Percentiles rank a stretch among this genome's conserved stretches.
Evolutionary conservation across 129 eudicot genomes (phyloP).

Genomic region (Lonicera japonica): DNA sequence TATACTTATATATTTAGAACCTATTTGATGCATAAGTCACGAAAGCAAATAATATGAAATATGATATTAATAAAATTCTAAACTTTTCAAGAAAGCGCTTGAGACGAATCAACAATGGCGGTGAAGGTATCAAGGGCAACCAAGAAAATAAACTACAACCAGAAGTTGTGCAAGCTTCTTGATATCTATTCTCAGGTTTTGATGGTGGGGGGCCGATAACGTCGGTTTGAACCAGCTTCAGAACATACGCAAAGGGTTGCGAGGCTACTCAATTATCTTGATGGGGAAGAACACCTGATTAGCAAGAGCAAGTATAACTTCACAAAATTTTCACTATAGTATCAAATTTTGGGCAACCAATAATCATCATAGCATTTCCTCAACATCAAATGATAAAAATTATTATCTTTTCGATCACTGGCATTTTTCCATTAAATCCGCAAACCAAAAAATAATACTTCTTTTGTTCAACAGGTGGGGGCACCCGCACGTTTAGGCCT

Average conservation of each 20-base stretch:
- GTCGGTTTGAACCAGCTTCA: conserved; percentile 65
- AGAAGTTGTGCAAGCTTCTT: conserved; percentile 40
- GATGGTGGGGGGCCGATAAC: conserved; percentile 48
- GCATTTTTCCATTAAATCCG: too few relatives aligned
- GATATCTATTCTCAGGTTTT: conserved; percentile 45
- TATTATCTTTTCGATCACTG: too few relatives aligned
- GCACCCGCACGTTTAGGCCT: conserved; percentile 75
- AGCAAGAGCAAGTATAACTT: too few relatives aligned
- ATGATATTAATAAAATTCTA: too few relatives aligned
- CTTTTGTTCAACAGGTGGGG: conserved; percentile 38
- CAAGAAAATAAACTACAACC: conserved; percentile 40
- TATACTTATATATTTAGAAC: too few relatives aligned
- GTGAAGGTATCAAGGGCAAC: conserved; percentile 32
- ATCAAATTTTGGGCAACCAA: too few relatives aligned
- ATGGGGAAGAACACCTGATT: conserved; percentile 70
- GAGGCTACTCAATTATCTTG: conserved; percentile 50
- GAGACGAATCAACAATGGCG: conserved; percentile 29
- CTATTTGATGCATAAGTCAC: too few relatives aligned
- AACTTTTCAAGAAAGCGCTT: neutral
- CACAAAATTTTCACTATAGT: too few relatives aligned
- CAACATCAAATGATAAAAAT: too few relatives aligned
- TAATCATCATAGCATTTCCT: too few relatives aligned
- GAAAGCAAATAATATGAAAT: too few relatives aligned
- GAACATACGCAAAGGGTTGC: conserved; percentile 37
- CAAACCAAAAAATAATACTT: neutral